phyloP scores from a whole-genome alignment of 441 rosid species.

The Populus trichocarpa region DNA sequence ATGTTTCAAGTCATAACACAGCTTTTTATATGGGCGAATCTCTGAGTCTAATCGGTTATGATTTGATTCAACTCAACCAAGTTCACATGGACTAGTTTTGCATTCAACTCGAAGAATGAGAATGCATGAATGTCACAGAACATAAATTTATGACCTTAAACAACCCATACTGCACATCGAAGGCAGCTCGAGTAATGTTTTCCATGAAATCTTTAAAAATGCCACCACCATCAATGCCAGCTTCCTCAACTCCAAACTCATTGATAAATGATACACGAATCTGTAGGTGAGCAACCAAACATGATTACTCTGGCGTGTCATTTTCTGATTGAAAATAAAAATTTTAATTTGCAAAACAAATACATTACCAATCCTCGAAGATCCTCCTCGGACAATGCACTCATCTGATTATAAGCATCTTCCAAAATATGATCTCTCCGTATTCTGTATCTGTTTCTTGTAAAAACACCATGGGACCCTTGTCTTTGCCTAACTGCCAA shows the following conservation, averaged over 20 bases:
- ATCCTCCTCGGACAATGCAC: conserved; percentile 90
- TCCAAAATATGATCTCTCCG: conserved; percentile 92
- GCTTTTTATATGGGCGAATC: neutral
- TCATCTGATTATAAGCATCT: conserved; percentile 98
- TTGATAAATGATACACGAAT: conserved; percentile 95
- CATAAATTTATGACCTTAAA: conserved; percentile 66
- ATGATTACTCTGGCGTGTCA: conserved; percentile 7
- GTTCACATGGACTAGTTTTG: too few species aligned
- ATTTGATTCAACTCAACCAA: too few species aligned
- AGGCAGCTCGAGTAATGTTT: conserved; percentile 94
- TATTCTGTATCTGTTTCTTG: conserved; percentile 87
- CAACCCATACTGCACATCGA: conserved; percentile 95
- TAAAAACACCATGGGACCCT: conserved; percentile 69
- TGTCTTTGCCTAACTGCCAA: conserved; percentile 64
- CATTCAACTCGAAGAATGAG: neutral
- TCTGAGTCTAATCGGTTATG: neutral
- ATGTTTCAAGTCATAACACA: neutral
- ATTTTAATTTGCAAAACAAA: conserved; percentile 14
- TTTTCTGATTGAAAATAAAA: neutral
- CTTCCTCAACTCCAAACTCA: conserved; percentile 99
- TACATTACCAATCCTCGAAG: conserved; percentile 79
- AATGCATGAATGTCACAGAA: neutral
- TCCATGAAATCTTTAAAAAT: conserved; percentile 99
- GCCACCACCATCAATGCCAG: conserved; percentile 99
- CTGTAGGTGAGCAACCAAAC: conserved; percentile 42